Conservation (phyloP, 129 eudicot species). For the Saposhnikovia divaricata region DNA sequence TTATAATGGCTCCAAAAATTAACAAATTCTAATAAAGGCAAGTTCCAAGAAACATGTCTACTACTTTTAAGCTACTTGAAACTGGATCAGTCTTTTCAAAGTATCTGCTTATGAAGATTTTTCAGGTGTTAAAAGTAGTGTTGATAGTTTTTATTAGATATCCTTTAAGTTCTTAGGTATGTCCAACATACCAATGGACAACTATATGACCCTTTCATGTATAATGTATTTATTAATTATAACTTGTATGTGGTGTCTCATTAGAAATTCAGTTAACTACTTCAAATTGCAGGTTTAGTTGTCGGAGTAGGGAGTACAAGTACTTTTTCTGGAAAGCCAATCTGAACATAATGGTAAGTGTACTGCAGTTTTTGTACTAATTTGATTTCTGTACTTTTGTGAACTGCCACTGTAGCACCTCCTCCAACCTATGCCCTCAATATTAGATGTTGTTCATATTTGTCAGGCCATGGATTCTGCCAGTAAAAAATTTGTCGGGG, state of each 20-base stretch:
- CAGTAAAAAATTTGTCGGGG: constrained; percentile 67
- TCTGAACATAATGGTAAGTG: constrained; percentile 51
- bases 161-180: background rate
- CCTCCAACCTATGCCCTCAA: background rate
- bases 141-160: background rate
- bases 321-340: constrained; percentile 85
- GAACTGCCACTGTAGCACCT: constrained; percentile 2
- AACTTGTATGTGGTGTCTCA: background rate
- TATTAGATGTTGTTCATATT: constrained; percentile 6
- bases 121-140: background rate
- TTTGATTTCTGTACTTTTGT: background rate
- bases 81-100: background rate
- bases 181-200: background rate
- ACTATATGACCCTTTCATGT: background rate
- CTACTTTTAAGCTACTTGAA: background rate
- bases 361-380: background rate
- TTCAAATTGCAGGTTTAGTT: constrained; percentile 71
- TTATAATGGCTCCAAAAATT: background rate
- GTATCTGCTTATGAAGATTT: background rate
- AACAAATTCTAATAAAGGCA: background rate
- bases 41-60: background rate
- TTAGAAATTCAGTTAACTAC: background rate
- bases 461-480: constrained; percentile 82
- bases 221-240: background rate
- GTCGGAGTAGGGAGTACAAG: constrained; percentile 79